phyloP scores from a whole-genome alignment of 768 basidiomycete species.

The Leccinum incarnatum region DNA sequence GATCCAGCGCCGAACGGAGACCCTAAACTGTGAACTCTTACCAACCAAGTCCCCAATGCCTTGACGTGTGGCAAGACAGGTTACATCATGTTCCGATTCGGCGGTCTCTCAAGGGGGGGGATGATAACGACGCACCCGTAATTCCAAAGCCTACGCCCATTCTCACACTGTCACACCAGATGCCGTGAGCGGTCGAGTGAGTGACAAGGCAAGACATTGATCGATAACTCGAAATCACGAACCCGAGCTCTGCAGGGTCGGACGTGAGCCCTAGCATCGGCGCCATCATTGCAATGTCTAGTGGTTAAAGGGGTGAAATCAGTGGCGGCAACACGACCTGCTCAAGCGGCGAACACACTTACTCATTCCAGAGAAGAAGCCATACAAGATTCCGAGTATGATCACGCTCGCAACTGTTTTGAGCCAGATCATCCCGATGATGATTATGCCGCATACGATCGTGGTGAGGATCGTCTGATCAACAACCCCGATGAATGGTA shows the following conservation, averaged over 20 bases:
- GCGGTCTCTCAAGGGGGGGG: not conserved
- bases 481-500: slow-evolving; percentile 40
- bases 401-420: slow-evolving; percentile 37
- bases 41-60: slow-evolving; percentile 25
- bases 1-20: not conserved
- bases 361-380: slow-evolving; percentile 48
- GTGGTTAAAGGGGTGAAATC: too few relatives aligned
- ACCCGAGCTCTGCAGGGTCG: slow-evolving; percentile 52
- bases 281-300: slow-evolving; percentile 39
- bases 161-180: slow-evolving; percentile 23
- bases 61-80: not conserved
- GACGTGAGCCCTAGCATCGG: slow-evolving; percentile 47
- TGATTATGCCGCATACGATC: slow-evolving; percentile 33
- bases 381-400: slow-evolving; percentile 44
- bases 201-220: not conserved
- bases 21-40: slow-evolving; percentile 1
- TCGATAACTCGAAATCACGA: slow-evolving; percentile 3
- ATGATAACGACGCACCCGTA: slow-evolving; percentile 29
- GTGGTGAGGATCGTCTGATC: slow-evolving; percentile 40
- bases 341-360: slow-evolving; percentile 6
- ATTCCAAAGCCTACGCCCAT: slow-evolving; percentile 50
- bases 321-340: not conserved
- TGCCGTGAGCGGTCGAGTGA: not conserved
- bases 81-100: not conserved
- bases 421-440: slow-evolving; percentile 44